A percentile compares a stretch with the other conserved stretches of the same genome.
phyloP scores from a whole-genome alignment of 164 flowering plant species.

The Tetrastigma voinierianum region DNA sequence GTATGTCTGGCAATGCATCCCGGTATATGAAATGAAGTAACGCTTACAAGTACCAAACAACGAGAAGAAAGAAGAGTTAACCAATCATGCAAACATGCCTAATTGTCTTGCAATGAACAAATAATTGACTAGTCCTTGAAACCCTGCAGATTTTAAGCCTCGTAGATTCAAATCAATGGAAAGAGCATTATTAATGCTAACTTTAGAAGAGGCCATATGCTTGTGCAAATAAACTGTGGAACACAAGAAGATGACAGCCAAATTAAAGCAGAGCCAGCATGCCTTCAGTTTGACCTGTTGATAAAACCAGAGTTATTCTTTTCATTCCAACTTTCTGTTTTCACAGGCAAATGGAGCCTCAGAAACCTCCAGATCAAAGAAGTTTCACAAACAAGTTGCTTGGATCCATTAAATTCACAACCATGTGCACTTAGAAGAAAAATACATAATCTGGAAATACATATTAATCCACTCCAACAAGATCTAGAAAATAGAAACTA shows the following conservation, averaged over 20 bases:
- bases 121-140: no score
- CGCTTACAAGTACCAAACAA: constrained; percentile 46
- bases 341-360: not conserved
- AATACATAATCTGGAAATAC: not conserved
- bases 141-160: not conserved
- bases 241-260: constrained; percentile 4
- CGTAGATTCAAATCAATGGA: not conserved
- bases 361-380: not conserved
- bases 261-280: constrained; percentile 2
- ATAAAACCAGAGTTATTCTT: not conserved
- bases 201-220: not conserved
- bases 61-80: not conserved
- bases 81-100: not conserved
- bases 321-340: not conserved
- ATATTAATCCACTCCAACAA: not conserved
- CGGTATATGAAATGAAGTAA: constrained; percentile 85
- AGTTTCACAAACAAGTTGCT: not conserved
- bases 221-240: not conserved
- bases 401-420: not conserved
- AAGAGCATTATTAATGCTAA: not conserved
- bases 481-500: not conserved
- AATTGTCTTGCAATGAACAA: no score
- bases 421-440: not conserved
- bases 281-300: constrained; percentile 3
- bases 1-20: constrained; percentile 82